These are phyloP conservation scores for Aureobasidium sp. DNA, from an alignment of 2,329 filamentous ascomycete genomes.

Conservation along the genomic window DNA sequence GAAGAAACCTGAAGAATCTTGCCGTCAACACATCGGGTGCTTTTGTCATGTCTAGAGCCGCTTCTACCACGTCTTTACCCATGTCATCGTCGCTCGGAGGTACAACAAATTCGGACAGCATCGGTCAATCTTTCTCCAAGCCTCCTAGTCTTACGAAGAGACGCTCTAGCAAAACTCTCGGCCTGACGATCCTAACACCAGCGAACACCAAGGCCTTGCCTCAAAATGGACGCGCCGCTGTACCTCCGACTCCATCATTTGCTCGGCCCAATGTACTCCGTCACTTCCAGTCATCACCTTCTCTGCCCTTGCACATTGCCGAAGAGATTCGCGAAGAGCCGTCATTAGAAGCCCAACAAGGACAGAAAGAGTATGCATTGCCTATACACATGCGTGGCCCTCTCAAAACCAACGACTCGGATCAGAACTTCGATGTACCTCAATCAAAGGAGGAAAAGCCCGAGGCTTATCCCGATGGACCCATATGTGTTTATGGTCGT, in stretches of 20 bases:
- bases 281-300: conserved; percentile 57
- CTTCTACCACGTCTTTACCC: conserved; percentile 48
- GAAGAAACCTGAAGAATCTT: conserved; percentile 77
- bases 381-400: neutral
- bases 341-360: neutral
- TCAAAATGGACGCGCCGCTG: conserved; percentile 49
- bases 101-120: conserved; percentile 52
- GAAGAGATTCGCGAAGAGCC: conserved; percentile 10
- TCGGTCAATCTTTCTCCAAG: conserved; percentile 73
- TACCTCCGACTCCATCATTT: conserved; percentile 52
- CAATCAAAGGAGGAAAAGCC: conserved; percentile 62
- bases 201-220: conserved; percentile 51
- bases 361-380: neutral
- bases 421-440: conserved; percentile 47
- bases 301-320: conserved; percentile 40
- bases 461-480: conserved; percentile 73
- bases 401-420: conserved; percentile 19
- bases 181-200: conserved; percentile 62
- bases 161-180: conserved; percentile 65
- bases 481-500: conserved; percentile 73
- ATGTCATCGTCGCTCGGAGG: conserved; percentile 39
- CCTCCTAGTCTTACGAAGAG: conserved; percentile 61
- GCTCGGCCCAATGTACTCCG: conserved; percentile 45
- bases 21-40: conserved; percentile 62
- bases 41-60: conserved; percentile 38